Conservation (phyloP, 495 filamentous ascomycete genomes). For the Aspergillus ostianus region DNA sequence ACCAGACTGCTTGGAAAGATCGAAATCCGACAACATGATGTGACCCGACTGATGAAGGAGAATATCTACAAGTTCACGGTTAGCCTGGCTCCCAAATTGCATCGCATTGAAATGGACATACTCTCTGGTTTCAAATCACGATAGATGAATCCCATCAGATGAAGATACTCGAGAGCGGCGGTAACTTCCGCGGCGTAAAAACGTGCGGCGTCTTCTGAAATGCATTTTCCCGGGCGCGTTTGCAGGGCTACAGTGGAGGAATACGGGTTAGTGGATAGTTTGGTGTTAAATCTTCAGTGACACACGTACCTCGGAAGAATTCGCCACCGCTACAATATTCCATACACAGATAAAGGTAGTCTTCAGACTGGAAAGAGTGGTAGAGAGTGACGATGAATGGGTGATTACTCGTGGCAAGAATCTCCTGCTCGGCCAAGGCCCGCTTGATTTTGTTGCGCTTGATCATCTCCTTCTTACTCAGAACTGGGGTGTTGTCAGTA, state of each 20-base stretch:
- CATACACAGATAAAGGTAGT: conserved; percentile 98
- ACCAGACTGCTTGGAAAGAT: conserved; percentile 96
- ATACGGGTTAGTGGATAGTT: background rate
- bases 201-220: conserved; percentile 92
- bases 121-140: conserved; percentile 97
- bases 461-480: conserved; percentile 99
- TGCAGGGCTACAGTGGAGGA: conserved; percentile 63
- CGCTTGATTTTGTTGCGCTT: conserved; percentile 99
- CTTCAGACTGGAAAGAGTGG: conserved; percentile 98
- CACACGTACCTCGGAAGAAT: conserved; percentile 76
- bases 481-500: conserved; percentile 54
- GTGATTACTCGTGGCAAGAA: conserved; percentile 96
- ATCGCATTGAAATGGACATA: conserved; percentile 43
- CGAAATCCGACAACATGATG: conserved; percentile 99
- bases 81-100: conserved; percentile 3
- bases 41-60: conserved; percentile 96
- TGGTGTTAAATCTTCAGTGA: background rate
- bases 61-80: conserved; percentile 63
- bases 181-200: conserved; percentile 99
- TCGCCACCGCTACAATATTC: conserved; percentile 99
- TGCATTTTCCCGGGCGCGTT: conserved; percentile 94
- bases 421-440: conserved; percentile 95
- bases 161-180: conserved; percentile 92
- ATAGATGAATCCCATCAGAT: conserved; percentile 99
- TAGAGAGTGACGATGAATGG: conserved; percentile 98